Evolutionary conservation across 2,329 filamentous ascomycete genomes (phyloP).

Genomic region (Trematosphaeria pertusa): DNA sequence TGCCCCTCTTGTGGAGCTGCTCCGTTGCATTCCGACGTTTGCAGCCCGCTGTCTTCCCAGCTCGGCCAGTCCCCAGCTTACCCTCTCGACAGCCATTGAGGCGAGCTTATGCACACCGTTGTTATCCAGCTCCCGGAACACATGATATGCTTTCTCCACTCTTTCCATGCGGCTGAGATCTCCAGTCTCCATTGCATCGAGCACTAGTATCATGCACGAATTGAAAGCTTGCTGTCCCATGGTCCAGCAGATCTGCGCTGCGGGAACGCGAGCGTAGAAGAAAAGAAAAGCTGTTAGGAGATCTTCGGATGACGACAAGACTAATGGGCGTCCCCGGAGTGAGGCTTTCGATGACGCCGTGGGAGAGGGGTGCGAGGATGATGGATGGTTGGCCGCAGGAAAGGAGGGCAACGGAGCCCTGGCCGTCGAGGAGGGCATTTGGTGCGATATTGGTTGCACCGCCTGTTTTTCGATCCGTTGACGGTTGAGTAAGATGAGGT

Average conservation of each 20-base stretch:
- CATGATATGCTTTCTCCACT: slow-evolving; percentile 50
- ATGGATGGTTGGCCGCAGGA: slow-evolving; percentile 19
- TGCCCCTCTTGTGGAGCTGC: slow-evolving; percentile 4
- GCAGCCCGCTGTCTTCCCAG: slow-evolving; percentile 18
- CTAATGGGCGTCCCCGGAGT: slow-evolving; percentile 48
- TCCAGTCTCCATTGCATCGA: slow-evolving; percentile 54
- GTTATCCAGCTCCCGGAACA: slow-evolving; percentile 53
- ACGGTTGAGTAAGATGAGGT: slow-evolving; percentile 57
- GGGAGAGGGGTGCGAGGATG: slow-evolving; percentile 21
- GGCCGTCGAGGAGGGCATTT: background rate
- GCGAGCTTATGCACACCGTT: slow-evolving; percentile 56
- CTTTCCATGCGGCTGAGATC: slow-evolving; percentile 46
- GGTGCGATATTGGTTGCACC: background rate
- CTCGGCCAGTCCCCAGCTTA: slow-evolving; percentile 41
- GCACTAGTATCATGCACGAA: slow-evolving; percentile 57
- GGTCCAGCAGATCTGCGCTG: slow-evolving; percentile 56
- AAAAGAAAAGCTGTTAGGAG: slow-evolving; percentile 56
- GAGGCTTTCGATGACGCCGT: slow-evolving; percentile 21
- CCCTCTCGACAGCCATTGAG: slow-evolving; percentile 51
- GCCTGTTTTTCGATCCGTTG: slow-evolving; percentile 45
- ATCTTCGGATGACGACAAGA: slow-evolving; percentile 51
- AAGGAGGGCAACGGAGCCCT: slow-evolving; percentile 16
- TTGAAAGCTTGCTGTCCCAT: slow-evolving; percentile 60
- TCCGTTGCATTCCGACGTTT: slow-evolving; percentile 1
- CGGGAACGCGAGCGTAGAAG: slow-evolving; percentile 52